Conservation (phyloP, 192 early-diverging fungal species). For the Backusella morwellensis region DNA sequence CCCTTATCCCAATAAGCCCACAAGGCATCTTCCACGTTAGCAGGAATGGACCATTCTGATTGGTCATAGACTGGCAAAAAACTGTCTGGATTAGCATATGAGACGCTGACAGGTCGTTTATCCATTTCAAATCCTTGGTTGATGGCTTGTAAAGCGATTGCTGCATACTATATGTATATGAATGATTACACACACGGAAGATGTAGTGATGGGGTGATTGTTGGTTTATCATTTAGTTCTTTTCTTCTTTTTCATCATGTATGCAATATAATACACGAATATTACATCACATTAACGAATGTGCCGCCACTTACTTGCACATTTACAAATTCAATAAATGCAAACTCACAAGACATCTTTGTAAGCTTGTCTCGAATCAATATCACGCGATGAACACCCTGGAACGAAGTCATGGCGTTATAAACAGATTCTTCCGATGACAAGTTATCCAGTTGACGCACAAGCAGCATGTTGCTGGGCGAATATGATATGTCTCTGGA, state of each 20-base stretch:
- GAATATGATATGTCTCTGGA: conserved; percentile 49
- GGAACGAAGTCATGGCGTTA: conserved; percentile 18
- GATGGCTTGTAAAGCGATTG: conserved; percentile 30
- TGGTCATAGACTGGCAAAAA: conserved; percentile 63
- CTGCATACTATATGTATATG: conserved; percentile 26
- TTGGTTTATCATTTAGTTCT: not conserved
- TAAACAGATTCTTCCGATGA: conserved; percentile 57
- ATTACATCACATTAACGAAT: not conserved
- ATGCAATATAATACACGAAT: not conserved
- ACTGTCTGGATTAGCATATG: conserved; percentile 54
- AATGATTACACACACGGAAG: not conserved
- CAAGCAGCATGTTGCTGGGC: conserved; percentile 54
- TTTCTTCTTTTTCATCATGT: not conserved
- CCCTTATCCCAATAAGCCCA: conserved; percentile 64
- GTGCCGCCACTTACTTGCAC: conserved; percentile 35
- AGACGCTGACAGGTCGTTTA: conserved; percentile 35
- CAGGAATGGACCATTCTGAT: conserved; percentile 54
- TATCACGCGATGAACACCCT: conserved; percentile 41
- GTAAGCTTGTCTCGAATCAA: conserved; percentile 57
- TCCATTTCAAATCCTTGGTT: conserved; percentile 43
- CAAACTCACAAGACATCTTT: conserved; percentile 61
- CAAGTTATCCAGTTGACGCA: conserved; percentile 57
- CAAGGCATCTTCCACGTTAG: conserved; percentile 35
- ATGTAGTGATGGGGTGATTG: not conserved
- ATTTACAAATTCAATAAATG: conserved; percentile 58